phyloP scores from a whole-genome alignment of 805 yeast genomes.

The Lachancea nothofagi region DNA sequence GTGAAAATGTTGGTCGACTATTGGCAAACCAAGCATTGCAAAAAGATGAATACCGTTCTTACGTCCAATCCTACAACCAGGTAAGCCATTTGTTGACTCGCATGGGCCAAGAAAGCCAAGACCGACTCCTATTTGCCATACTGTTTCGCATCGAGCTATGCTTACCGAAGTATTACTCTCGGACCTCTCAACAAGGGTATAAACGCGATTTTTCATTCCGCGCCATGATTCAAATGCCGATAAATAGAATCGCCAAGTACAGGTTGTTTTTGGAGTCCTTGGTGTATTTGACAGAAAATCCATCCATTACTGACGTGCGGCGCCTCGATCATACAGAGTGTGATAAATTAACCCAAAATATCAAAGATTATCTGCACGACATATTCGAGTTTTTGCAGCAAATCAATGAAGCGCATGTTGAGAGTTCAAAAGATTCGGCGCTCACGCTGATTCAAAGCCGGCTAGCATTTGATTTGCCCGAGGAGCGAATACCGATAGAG shows the following conservation, averaged over 20 bases:
- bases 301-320: slow-evolving; percentile 5
- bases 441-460: slow-evolving; percentile 12
- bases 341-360: slow-evolving; percentile 16
- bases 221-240: slow-evolving; percentile 51
- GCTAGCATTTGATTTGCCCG: slow-evolving; percentile 3
- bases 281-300: slow-evolving; percentile 18
- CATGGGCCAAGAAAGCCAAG: slow-evolving; percentile 9
- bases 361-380: slow-evolving; percentile 14
- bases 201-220: slow-evolving; percentile 44
- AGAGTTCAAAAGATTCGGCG: slow-evolving; percentile 4
- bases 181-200: slow-evolving; percentile 8
- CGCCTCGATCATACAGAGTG: slow-evolving; percentile 4
- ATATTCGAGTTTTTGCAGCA: slow-evolving; percentile 25
- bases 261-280: slow-evolving; percentile 44
- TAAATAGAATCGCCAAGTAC: slow-evolving; percentile 46
- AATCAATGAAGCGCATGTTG: slow-evolving; percentile 23
- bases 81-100: slow-evolving; percentile 8
- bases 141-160: slow-evolving; percentile 9
- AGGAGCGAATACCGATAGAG: slow-evolving; percentile 10
- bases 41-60: slow-evolving; percentile 4
- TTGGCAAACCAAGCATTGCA: slow-evolving; percentile 3
- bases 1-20: slow-evolving; percentile 3
- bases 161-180: slow-evolving; percentile 7
- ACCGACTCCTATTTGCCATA: slow-evolving; percentile 8
- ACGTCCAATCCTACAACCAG: slow-evolving; percentile 7